phyloP scores from a whole-genome alignment of 2,329 filamentous ascomycete species.

The Aureobasidium sp. region DNA sequence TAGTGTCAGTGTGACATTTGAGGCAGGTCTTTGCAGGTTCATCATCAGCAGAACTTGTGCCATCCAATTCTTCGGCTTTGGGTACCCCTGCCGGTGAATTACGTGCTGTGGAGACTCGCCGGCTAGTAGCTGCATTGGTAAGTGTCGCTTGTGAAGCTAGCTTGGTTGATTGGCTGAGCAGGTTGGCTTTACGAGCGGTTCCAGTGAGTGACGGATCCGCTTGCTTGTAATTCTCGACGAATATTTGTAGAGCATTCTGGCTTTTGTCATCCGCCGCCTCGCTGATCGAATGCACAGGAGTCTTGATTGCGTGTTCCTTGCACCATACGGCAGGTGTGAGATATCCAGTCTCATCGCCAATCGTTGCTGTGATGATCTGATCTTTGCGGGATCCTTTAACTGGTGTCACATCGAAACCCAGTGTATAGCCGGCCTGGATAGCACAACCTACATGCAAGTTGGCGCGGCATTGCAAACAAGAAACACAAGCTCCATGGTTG shows the following conservation, averaged over 20 bases:
- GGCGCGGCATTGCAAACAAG: slow-evolving; percentile 67
- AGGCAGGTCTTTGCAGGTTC: slow-evolving; percentile 34
- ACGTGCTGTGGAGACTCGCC: slow-evolving; percentile 35
- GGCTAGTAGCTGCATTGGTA: slow-evolving; percentile 25
- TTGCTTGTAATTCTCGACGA: slow-evolving; percentile 85
- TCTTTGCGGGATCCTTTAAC: slow-evolving; percentile 85
- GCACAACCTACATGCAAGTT: slow-evolving; percentile 86
- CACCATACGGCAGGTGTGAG: slow-evolving; percentile 88
- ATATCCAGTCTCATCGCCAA: slow-evolving; percentile 74
- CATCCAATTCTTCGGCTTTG: slow-evolving; percentile 26
- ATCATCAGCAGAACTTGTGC: slow-evolving; percentile 27
- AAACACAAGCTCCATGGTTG: slow-evolving; percentile 66
- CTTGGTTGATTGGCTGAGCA: slow-evolving; percentile 61
- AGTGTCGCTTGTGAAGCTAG: slow-evolving; percentile 33
- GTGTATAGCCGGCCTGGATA: slow-evolving; percentile 69
- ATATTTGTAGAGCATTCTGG: slow-evolving; percentile 77
- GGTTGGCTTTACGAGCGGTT: slow-evolving; percentile 84
- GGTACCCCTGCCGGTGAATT: slow-evolving; percentile 27
- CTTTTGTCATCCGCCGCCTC: slow-evolving; percentile 65
- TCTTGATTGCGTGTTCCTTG: slow-evolving; percentile 70
- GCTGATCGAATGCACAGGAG: slow-evolving; percentile 68
- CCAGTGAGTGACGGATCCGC: slow-evolving; percentile 85
- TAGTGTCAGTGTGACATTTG: slow-evolving; percentile 55
- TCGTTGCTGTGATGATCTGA: slow-evolving; percentile 67
- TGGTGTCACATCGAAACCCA: slow-evolving; percentile 85